Evolutionary conservation across 73 alveolate genomes (phyloP), one percentile per base, ranked within the genome.

Genomic region (Stentor roeselii): DNA sequence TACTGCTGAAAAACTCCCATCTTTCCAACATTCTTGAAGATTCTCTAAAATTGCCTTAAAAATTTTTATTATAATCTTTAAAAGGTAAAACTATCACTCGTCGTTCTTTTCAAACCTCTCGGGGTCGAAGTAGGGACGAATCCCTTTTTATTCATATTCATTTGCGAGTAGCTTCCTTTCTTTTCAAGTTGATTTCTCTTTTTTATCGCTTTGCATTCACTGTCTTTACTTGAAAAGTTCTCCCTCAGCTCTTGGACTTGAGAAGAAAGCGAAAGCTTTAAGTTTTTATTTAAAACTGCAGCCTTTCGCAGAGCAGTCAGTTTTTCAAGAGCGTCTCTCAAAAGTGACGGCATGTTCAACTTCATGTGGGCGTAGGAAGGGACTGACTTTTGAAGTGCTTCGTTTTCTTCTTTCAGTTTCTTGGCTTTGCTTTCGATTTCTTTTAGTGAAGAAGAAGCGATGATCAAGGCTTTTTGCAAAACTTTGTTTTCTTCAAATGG

Each of bases 161-260:
- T 50, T 50, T 50, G 67, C 6, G 67, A 67, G 37, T 67, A 67
- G 42, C 80, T 67, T 67, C 80, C 80, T 67, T 67, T 67, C 37
- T 67, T 67, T 34, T 67, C 41, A 30, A 67, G 21, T 34, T 67
- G 80, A 21, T 67, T 21, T 32, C 41, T 67, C 34, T 32, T 21
- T 40, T 67, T 67, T 30, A 67, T n/a, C 14, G 27, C 50, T 67
- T 67, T 67, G n/a, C 21, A 40, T 21, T 67, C 80, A 30, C 15
- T 40, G 11, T 67, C 80, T 67, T 67, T 67, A 21, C 37, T n/a
- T 14, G 15, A 27, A 32, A 21, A 67, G 1, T 67, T 67, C 15
- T 67, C 41, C 37, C 34, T 67, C 15, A 67, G n/a, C 34, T 67
- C 80, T 34, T 67, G 41, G 41, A 67, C 80, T 32, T 67, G 42